These are phyloP conservation scores for Xylaria acuta DNA, from an alignment of 495 filamentous ascomycete species.

Conservation along the genomic window DNA sequence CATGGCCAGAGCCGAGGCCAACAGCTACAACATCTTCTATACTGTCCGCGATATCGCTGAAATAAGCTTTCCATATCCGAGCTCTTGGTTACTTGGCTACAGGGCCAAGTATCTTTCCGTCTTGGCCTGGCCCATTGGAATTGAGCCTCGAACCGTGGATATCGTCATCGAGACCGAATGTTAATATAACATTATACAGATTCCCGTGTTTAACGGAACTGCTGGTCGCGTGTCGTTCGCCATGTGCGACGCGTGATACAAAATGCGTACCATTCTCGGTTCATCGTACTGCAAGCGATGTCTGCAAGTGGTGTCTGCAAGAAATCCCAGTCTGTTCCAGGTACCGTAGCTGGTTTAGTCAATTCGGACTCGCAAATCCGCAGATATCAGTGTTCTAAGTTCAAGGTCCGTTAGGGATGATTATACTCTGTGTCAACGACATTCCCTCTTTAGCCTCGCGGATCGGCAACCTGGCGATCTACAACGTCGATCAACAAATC, in stretches of 20 bases:
- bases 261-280: background rate
- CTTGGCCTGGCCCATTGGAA: background rate
- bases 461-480: slow-evolving; percentile 10
- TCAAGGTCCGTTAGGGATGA: background rate
- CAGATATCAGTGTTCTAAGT: background rate
- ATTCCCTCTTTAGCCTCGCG: slow-evolving; percentile 22
- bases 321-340: background rate
- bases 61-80: slow-evolving; percentile 6
- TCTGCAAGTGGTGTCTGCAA: background rate
- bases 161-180: background rate
- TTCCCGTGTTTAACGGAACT: background rate
- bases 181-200: background rate
- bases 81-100: background rate
- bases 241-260: background rate
- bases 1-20: background rate
- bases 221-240: background rate
- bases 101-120: background rate
- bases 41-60: background rate
- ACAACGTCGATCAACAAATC: slow-evolving; percentile 15
- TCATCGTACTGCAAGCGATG: background rate
- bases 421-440: background rate
- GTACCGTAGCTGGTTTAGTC: background rate
- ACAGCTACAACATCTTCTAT: background rate
- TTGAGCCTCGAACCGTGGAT: background rate
- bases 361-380: background rate